phyloP scores from a whole-genome alignment of 2,329 filamentous ascomycete species.

The Verticillium nubilum region DNA sequence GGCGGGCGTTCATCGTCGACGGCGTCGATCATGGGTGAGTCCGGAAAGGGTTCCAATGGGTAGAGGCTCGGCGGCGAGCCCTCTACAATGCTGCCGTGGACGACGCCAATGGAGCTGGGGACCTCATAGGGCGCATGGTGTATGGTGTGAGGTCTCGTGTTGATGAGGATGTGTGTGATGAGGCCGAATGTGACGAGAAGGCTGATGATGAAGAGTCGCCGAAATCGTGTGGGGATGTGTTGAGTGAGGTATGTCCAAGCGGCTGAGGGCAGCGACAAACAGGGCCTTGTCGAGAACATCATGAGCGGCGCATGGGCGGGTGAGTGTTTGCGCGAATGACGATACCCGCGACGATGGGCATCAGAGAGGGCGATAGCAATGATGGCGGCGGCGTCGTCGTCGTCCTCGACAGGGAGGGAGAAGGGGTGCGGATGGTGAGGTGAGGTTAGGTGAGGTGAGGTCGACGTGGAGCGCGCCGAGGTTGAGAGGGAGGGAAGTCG shows the following conservation, averaged over 20 bases:
- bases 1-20: neutral
- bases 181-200: slow-evolving; percentile 3
- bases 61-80: slow-evolving; percentile 6
- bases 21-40: slow-evolving; percentile 14
- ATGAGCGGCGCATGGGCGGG: neutral
- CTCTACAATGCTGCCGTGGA: slow-evolving; percentile 8
- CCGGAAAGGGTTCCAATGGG: slow-evolving; percentile 16
- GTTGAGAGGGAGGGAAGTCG: neutral
- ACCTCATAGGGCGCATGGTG: slow-evolving; percentile 9
- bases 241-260: slow-evolving; percentile 2
- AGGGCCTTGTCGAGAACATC: neutral
- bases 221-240: slow-evolving; percentile 4
- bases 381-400: too few species aligned
- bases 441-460: neutral
- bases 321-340: neutral
- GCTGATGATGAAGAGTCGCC: slow-evolving; percentile 4
- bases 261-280: neutral
- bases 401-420: neutral
- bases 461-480: neutral
- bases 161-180: neutral
- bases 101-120: slow-evolving; percentile 5
- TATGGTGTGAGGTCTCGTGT: neutral
- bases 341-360: neutral
- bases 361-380: neutral
- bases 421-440: neutral